Conservation (phyloP, 2,329 filamentous ascomycete genomes). For the Apiospora marii region DNA sequence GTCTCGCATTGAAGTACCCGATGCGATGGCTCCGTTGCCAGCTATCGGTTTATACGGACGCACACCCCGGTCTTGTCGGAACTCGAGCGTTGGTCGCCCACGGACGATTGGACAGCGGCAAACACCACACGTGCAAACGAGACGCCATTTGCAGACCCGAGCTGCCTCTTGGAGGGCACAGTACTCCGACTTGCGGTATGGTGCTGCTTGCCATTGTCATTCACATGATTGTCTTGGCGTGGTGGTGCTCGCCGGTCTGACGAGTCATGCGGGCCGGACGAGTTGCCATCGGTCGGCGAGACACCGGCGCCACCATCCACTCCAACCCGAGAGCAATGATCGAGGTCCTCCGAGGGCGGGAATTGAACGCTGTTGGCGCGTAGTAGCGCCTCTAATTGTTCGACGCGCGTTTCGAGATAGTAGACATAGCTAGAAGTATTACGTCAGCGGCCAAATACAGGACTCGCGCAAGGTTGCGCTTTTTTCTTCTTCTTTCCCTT, state of each 20-base stretch:
- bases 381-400: constrained; percentile 82
- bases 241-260: constrained; percentile 40
- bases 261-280: constrained; percentile 44
- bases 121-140: constrained; percentile 95
- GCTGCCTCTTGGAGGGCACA: constrained; percentile 78
- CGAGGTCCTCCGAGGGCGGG: constrained; percentile 74
- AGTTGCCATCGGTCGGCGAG: constrained; percentile 45
- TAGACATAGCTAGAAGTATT: constrained; percentile 77
- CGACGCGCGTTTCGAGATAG: constrained; percentile 87
- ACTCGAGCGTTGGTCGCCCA: constrained; percentile 69
- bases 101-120: constrained; percentile 82
- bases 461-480: not conserved
- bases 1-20: constrained; percentile 86
- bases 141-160: constrained; percentile 88
- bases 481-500: not conserved
- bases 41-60: constrained; percentile 64
- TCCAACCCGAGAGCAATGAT: constrained; percentile 62
- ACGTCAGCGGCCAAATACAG: not conserved
- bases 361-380: constrained; percentile 74
- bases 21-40: constrained; percentile 53
- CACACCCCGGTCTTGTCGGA: constrained; percentile 69
- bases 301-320: constrained; percentile 45
- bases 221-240: constrained; percentile 36
- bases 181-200: constrained; percentile 46
- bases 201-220: constrained; percentile 63